phyloP scores from a whole-genome alignment of 306 rosid genomes.

The Rosa persica region DNA sequence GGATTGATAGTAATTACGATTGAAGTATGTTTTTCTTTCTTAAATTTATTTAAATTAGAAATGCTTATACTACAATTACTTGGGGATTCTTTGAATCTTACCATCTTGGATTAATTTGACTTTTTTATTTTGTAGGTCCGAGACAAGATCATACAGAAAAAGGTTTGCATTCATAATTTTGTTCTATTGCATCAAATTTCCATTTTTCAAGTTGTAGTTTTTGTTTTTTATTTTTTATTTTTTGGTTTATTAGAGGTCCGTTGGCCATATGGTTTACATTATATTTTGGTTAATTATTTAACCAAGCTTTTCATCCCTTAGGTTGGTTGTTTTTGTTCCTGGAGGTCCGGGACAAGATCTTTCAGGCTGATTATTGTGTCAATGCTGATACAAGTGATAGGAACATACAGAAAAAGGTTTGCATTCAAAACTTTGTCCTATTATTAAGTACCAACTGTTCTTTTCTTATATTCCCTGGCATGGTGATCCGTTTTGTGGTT shows the following conservation, averaged over 20 bases:
- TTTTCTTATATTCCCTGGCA: no score
- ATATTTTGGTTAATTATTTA: no score
- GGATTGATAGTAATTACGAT: background rate
- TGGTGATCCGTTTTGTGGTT: no score
- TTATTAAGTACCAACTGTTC: no score
- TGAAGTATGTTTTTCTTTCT: background rate
- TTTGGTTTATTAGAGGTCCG: no score
- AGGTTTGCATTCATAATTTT: slow-evolving; percentile 39
- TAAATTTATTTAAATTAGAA: background rate
- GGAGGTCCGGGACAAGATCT: slow-evolving; percentile 75
- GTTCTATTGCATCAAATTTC: no score
- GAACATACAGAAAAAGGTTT: slow-evolving; percentile 89
- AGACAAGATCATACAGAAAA: slow-evolving; percentile 82
- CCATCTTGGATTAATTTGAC: background rate
- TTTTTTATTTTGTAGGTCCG: slow-evolving; percentile 54
- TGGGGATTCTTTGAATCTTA: background rate
- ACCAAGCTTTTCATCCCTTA: no score
- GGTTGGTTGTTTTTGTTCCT: no score
- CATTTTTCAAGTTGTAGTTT: no score
- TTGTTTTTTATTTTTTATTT: no score
- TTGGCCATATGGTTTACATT: no score
- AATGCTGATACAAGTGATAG: slow-evolving; percentile 83
- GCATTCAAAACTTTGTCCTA: background rate
- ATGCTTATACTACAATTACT: background rate
- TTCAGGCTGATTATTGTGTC: slow-evolving; percentile 63